A percentile compares a stretch with the other conserved stretches of the same genome.
These are phyloP conservation scores for Hyaloscypha bicolor DNA, from an alignment of 495 filamentous ascomycete species.

Conservation along the genomic window DNA sequence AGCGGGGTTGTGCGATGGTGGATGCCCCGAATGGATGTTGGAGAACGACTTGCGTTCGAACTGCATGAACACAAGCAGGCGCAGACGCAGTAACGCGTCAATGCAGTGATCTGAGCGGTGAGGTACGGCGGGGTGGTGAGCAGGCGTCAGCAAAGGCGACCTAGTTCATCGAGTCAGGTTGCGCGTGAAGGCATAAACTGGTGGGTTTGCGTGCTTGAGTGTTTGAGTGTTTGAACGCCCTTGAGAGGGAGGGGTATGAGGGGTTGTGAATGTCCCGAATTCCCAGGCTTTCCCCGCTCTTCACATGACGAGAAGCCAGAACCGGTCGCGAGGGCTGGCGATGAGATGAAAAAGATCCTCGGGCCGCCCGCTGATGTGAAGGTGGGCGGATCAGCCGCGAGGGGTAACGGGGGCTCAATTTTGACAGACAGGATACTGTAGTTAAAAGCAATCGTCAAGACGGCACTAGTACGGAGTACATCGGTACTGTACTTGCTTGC, in stretches of 20 bases:
- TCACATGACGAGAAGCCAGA: constrained; percentile 1
- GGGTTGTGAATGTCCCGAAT: constrained; percentile 10
- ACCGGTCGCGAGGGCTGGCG: background rate
- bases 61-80: background rate
- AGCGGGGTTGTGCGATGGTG: constrained; percentile 11
- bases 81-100: background rate
- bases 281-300: constrained; percentile 3
- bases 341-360: constrained; percentile 7
- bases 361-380: constrained; percentile 1
- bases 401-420: constrained; percentile 1
- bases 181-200: background rate
- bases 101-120: constrained; percentile 13
- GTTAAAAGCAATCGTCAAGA: constrained; percentile 4
- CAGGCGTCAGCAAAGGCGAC: background rate
- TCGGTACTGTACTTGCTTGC: background rate
- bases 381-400: background rate
- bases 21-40: background rate
- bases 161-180: background rate
- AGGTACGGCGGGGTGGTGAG: background rate
- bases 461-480: background rate
- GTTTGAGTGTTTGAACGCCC: background rate
- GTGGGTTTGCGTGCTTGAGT: background rate
- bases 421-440: background rate
- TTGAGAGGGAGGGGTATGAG: constrained; percentile 5
- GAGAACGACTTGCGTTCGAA: background rate